A percentile compares a stretch with the other conserved stretches of the same genome.
Evolutionary conservation across 176 grass and related monocot genomes (phyloP).

Genomic region (Ampelocalamus luodianensis): DNA sequence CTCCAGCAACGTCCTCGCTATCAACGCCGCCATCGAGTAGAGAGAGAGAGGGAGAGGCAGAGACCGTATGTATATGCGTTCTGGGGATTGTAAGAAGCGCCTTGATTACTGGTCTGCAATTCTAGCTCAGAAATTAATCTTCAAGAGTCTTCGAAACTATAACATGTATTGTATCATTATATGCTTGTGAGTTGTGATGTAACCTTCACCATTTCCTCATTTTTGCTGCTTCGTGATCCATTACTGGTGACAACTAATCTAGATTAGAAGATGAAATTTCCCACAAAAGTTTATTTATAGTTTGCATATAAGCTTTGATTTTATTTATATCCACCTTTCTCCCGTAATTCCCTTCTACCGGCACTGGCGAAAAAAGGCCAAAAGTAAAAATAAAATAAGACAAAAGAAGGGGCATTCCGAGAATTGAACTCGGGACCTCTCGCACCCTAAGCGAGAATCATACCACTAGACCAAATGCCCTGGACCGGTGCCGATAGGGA

Average conservation of each 20-base stretch:
- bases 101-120: not conserved
- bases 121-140: not conserved
- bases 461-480: constrained; percentile 98
- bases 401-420: constrained; percentile 54
- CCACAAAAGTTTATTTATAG: not conserved
- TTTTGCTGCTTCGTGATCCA: not conserved
- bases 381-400: not conserved
- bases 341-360: not conserved
- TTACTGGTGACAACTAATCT: not conserved
- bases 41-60: not conserved
- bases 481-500: not conserved
- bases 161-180: not conserved
- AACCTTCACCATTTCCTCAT: not conserved
- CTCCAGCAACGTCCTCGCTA: constrained; percentile 57
- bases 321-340: not conserved
- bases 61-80: not conserved
- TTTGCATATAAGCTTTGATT: not conserved
- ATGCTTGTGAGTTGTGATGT: not conserved
- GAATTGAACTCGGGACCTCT: constrained; percentile 98
- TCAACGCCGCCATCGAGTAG: constrained; percentile 29
- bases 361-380: not conserved
- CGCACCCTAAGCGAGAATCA: constrained; percentile 99
- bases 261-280: not conserved
- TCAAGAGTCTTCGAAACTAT: not conserved
- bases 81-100: constrained; percentile 13